Evolutionary conservation across 768 basidiomycete species (phyloP).

Genomic region (Termitomyces sp.): DNA sequence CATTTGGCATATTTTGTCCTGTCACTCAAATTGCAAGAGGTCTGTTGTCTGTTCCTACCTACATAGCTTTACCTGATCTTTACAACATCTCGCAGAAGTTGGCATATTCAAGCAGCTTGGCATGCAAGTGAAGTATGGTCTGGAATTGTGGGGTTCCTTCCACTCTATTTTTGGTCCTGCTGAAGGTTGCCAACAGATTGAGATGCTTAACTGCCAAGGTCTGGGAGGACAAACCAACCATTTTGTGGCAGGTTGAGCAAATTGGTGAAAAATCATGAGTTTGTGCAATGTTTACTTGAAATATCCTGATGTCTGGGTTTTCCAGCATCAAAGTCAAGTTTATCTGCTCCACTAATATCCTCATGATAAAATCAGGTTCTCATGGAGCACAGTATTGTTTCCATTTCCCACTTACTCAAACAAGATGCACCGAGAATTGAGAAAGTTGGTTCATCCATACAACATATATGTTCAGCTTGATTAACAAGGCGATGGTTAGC

Average conservation of each 20-base stretch:
- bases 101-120: conserved; percentile 63
- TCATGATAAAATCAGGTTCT: conserved; percentile 47
- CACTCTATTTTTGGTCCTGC: too few relatives aligned
- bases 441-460: too few relatives aligned
- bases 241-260: conserved; percentile 83
- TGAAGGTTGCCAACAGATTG: too few relatives aligned
- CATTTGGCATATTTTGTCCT: conserved; percentile 66
- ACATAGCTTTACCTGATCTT: too few relatives aligned
- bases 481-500: too few relatives aligned
- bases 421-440: too few relatives aligned
- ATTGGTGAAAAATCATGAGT: conserved; percentile 90
- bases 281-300: conserved; percentile 1
- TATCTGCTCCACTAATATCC: neutral
- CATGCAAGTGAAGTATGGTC: conserved; percentile 58
- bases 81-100: too few relatives aligned
- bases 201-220: too few relatives aligned
- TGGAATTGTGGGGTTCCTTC: too few relatives aligned
- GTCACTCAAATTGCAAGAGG: conserved; percentile 73
- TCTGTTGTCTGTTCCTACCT: conserved; percentile 18
- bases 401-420: too few relatives aligned
- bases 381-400: conserved; percentile 66
- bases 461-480: too few relatives aligned
- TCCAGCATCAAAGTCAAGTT: conserved; percentile 9
- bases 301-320: conserved; percentile 25
- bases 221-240: too few relatives aligned